Evolutionary conservation across 1,139 yeast genomes (phyloP), one percentile per base, ranked within the genome.

Genomic region (Saccharomyces hybrid): DNA sequence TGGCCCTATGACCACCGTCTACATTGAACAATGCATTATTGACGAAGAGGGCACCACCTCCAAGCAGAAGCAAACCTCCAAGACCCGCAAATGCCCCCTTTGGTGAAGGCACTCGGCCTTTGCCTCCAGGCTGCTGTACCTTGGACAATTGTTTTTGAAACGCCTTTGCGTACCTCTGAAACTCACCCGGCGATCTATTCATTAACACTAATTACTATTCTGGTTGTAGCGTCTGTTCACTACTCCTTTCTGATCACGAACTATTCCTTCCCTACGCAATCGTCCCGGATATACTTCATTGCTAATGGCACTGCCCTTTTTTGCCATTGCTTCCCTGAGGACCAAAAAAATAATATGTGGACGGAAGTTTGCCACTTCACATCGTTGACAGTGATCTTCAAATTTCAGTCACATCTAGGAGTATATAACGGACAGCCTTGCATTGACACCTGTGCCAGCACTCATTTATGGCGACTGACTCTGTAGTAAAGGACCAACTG

Each of bases 1-100:
- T 90, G 29, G 97, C 99, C 71, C 99, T 81, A 73, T 93, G 98
- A 73, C 99, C 99, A 81, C 99, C 99, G 70, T 93, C 98, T 57
- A 93, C 99, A 56, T 90, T 91, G 76, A 89, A 91, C 55, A 91
- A 78, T 2, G 97, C 84, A 58, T 87, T 81, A 66, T 88, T 88
- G 41, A 85, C 76, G 50, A 85, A 70, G 47, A 86, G 56, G 1
- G 86, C 80, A 49, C 83, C 87, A 53, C 88, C 93, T 56, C 93
- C 95, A 42, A 90, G 74, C 28, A 86, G 67, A 11, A 88, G 63
- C 34, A 89, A 66, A 2, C 96, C 96, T 28, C 95, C 95, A 46
- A 84, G 67, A 8, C 97, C 97, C 26, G 90, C 85, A 65, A 84
- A 80, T 46, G 82, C 71, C 13, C 86, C 86, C 50, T 77, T 73